These are phyloP conservation scores for Paxillus involutus DNA, from an alignment of 768 basidiomycete genomes.

Conservation along the genomic window DNA sequence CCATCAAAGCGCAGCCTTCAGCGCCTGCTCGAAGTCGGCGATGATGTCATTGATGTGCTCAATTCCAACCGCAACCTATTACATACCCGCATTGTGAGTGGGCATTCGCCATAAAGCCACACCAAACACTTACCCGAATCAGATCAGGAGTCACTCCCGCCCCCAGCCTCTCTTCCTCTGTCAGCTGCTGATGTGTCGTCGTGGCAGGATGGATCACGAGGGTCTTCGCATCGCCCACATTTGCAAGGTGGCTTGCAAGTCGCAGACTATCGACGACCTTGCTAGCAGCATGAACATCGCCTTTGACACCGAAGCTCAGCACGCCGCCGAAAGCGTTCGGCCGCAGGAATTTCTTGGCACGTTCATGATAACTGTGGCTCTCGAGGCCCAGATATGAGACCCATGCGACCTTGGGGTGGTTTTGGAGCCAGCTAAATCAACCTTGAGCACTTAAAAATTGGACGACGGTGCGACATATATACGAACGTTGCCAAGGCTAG, in stretches of 20 bases:
- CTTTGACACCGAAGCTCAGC: slow-evolving; percentile 76
- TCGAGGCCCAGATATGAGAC: slow-evolving; percentile 75
- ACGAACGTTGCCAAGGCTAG: slow-evolving; percentile 46
- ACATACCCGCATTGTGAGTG: not conserved
- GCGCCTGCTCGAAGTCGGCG: slow-evolving; percentile 44
- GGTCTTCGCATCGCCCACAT: slow-evolving; percentile 68
- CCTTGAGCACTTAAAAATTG: too few species aligned
- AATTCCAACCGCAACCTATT: slow-evolving; percentile 44
- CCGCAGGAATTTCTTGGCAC: slow-evolving; percentile 58
- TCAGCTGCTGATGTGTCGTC: slow-evolving; percentile 62
- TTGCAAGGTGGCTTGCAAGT: slow-evolving; percentile 71
- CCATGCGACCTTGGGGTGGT: slow-evolving; percentile 70
- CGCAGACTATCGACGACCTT: slow-evolving; percentile 68
- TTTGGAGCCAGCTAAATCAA: slow-evolving; percentile 48
- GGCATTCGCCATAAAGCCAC: not conserved
- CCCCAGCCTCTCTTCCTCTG: slow-evolving; percentile 43
- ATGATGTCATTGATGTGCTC: slow-evolving; percentile 47
- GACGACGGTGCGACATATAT: not conserved
- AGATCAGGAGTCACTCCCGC: slow-evolving; percentile 56
- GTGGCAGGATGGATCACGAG: slow-evolving; percentile 59
- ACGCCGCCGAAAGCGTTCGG: slow-evolving; percentile 62
- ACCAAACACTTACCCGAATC: slow-evolving; percentile 45
- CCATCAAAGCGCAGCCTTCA: slow-evolving; percentile 23
- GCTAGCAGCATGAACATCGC: slow-evolving; percentile 49
- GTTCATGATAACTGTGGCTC: slow-evolving; percentile 57